Evolutionary conservation across 805 yeast genomes (phyloP), one percentile per base, ranked within the genome.

Genomic region (Cyberlindnera bimundalis): DNA sequence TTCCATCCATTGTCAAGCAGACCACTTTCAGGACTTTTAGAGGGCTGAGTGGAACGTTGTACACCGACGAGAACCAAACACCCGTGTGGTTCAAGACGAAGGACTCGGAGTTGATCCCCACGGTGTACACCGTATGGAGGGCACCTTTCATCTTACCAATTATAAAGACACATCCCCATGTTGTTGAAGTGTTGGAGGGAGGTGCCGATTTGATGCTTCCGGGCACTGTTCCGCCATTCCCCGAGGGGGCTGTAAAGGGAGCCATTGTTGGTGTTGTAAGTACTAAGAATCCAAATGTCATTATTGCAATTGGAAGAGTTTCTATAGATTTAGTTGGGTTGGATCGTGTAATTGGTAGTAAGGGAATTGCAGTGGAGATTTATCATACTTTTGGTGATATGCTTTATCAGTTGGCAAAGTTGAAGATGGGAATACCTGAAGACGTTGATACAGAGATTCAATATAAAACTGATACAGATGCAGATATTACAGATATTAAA

Each of bases 181-280:
- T 91, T 2, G 70, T 91, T 14, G 81, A 74, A 35, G 76, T 78
- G 11, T 63, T 89, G n/a, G 64, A 70, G 24, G 77, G 76, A 43
- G 96, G 97, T 11, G 96, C 98, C 0, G 75, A 84, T 52, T 62
- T 85, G 47, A 84, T 84, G 89, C 66, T 83, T 25, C 84, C 89
- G 3, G 95, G 95, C 2, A 61, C 74, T 6, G 62, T 74, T 4
- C 76, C 75, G 4, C 79, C 79, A 0, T 80, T 84, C 51, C 33
- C 40, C 2, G 32, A 48, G 0, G 50, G 71, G 5, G 67, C 74
- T 5, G 52, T 47, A 3, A 63, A 62, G 33, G 95, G 88, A 0
- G 54, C 70, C 0, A 56, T 86, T 3, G 96, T 89, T 15, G 96
- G 84, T 1, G 70, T 91, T 19, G 87, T 81, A 0, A 76, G 78